A percentile compares a stretch with the other conserved stretches of the same genome.
These are phyloP conservation scores for Xylaria cubensis DNA, from an alignment of 495 filamentous ascomycete species.

Conservation along the genomic window DNA sequence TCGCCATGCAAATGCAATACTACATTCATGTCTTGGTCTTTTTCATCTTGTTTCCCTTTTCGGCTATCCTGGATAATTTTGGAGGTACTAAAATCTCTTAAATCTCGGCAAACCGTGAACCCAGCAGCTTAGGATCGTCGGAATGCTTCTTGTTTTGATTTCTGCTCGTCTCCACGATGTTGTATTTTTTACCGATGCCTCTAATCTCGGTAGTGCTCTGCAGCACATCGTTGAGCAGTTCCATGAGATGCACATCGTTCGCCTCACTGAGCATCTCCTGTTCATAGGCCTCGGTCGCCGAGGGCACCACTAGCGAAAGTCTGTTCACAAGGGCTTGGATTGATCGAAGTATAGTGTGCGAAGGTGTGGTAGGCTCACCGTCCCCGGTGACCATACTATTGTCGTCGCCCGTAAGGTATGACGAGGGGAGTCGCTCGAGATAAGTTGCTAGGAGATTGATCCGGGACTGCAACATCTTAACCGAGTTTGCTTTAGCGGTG, in stretches of 20 bases:
- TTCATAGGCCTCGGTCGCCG: constrained; percentile 59
- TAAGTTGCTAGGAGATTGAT: constrained; percentile 84
- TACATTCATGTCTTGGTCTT: constrained; percentile 4
- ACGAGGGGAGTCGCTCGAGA: constrained; percentile 72
- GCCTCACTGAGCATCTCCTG: constrained; percentile 68
- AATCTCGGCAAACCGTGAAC: constrained; percentile 31
- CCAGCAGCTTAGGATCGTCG: constrained; percentile 19
- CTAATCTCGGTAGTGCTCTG: constrained; percentile 69
- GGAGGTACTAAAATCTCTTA: neutral
- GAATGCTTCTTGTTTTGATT: constrained; percentile 28
- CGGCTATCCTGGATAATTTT: neutral
- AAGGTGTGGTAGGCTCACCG: constrained; percentile 58
- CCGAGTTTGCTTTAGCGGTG: constrained; percentile 86
- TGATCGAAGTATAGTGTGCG: constrained; percentile 67
- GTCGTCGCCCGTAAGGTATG: constrained; percentile 57
- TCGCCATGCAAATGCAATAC: constrained; percentile 41
- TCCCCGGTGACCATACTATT: constrained; percentile 43
- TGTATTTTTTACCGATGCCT: constrained; percentile 75
- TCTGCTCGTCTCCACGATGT: constrained; percentile 62
- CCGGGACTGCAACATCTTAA: constrained; percentile 87
- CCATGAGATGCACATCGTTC: constrained; percentile 78
- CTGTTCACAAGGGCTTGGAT: constrained; percentile 69
- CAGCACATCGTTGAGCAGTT: constrained; percentile 71
- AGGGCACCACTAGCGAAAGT: constrained; percentile 64
- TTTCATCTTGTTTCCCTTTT: neutral